Conservation (phyloP, 345 rosid genomes). For the Camelina hispida region DNA sequence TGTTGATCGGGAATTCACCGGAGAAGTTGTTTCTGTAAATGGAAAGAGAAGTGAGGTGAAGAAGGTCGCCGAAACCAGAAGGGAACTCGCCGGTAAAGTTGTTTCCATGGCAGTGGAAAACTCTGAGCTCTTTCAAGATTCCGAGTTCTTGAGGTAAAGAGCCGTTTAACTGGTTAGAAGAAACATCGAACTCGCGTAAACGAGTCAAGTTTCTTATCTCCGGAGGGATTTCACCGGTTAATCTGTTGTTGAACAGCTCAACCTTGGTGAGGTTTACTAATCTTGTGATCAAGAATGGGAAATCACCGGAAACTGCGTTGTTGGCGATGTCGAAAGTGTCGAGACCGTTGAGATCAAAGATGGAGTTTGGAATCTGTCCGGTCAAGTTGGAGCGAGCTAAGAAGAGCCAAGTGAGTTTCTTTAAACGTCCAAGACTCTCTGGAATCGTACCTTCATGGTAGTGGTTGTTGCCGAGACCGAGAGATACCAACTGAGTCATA, state of each 20-base stretch:
- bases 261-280: conserved; percentile 61
- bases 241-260: conserved; percentile 59
- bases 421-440: conserved; percentile 60
- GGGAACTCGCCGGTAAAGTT: conserved; percentile 72
- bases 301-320: conserved; percentile 60
- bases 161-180: conserved; percentile 59
- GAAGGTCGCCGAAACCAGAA: conserved; percentile 68
- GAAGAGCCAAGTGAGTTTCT: conserved; percentile 64
- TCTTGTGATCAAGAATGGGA: conserved; percentile 62
- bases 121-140: conserved; percentile 53
- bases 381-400: conserved; percentile 49
- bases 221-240: conserved; percentile 70
- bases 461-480: conserved; percentile 56
- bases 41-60: conserved; percentile 58
- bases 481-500: conserved; percentile 51
- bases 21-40: conserved; percentile 77
- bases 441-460: conserved; percentile 65
- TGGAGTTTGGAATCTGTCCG: conserved; percentile 69
- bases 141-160: conserved; percentile 63
- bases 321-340: conserved; percentile 61
- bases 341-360: conserved; percentile 53
- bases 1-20: conserved; percentile 65
- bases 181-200: conserved; percentile 69
- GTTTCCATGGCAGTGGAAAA: conserved; percentile 64
- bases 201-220: conserved; percentile 59